Evolutionary conservation across 306 rosid genomes (phyloP).

Genomic region (Dalbergia cochinchinensis): DNA sequence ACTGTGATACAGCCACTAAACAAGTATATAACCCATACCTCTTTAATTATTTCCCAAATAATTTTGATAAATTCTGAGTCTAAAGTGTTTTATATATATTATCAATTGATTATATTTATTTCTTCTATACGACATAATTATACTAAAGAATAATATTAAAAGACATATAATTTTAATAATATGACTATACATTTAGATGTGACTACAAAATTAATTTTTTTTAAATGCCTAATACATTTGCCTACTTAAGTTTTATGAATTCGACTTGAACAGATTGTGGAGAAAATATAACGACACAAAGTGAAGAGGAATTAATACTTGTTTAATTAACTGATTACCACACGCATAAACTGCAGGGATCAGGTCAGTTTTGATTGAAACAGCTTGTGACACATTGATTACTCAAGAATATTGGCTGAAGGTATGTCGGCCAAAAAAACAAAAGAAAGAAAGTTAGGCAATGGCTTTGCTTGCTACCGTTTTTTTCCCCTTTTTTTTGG

Average conservation of each 20-base stretch:
- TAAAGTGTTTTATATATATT: too few relatives aligned
- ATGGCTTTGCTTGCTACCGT: slow-evolving; percentile 44
- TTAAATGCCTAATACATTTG: not conserved
- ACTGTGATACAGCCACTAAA: too few relatives aligned
- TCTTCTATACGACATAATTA: too few relatives aligned
- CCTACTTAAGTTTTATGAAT: not conserved
- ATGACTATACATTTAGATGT: too few relatives aligned
- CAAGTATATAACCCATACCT: too few relatives aligned
- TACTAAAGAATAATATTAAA: too few relatives aligned
- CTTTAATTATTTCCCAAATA: too few relatives aligned
- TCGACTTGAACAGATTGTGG: not conserved
- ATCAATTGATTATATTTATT: too few relatives aligned
- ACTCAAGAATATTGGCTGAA: not conserved
- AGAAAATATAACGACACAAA: slow-evolving; percentile 8
- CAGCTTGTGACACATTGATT: not conserved
- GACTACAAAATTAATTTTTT: too few relatives aligned
- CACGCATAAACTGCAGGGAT: not conserved
- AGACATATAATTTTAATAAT: too few relatives aligned
- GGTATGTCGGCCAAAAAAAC: not conserved
- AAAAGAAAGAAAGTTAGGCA: not conserved
- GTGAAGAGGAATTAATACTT: not conserved
- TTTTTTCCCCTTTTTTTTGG: not conserved
- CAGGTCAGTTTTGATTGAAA: not conserved
- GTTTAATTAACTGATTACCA: not conserved
- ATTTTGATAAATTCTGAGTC: too few relatives aligned